phyloP scores from a whole-genome alignment of 345 rosid genomes.

The Heritiera fomes region DNA sequence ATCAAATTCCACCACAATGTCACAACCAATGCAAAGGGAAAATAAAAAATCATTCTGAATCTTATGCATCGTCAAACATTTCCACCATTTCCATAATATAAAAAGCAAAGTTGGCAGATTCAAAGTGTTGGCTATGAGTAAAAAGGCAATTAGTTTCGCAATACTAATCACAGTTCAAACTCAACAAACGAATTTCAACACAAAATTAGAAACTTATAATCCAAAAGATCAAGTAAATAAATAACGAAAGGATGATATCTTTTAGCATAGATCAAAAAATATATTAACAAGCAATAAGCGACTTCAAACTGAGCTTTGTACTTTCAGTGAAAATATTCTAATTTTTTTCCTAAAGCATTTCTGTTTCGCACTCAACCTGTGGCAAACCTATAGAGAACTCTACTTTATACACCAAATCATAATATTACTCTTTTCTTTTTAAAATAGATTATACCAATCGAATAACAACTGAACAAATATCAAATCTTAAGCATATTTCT shows the following conservation, averaged over 20 bases:
- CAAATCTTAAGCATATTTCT: slow-evolving; percentile 1
- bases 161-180: background rate
- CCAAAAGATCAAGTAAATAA: background rate
- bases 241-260: background rate
- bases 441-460: background rate
- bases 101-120: background rate
- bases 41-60: background rate
- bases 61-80: background rate
- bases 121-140: background rate
- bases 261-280: background rate
- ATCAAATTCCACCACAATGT: background rate
- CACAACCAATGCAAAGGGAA: background rate
- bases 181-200: background rate
- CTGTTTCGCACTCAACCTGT: background rate
- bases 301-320: background rate
- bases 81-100: background rate
- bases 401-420: background rate
- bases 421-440: background rate
- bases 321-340: background rate
- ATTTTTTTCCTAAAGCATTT: background rate
- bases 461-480: background rate
- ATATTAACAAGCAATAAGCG: too few relatives aligned
- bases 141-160: background rate
- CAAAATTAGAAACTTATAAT: background rate
- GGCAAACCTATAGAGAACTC: background rate